Percentiles rank a stretch among this genome's conserved stretches.
phyloP scores from a whole-genome alignment of 495 filamentous ascomycete genomes.

The Penicillium arizonense region DNA sequence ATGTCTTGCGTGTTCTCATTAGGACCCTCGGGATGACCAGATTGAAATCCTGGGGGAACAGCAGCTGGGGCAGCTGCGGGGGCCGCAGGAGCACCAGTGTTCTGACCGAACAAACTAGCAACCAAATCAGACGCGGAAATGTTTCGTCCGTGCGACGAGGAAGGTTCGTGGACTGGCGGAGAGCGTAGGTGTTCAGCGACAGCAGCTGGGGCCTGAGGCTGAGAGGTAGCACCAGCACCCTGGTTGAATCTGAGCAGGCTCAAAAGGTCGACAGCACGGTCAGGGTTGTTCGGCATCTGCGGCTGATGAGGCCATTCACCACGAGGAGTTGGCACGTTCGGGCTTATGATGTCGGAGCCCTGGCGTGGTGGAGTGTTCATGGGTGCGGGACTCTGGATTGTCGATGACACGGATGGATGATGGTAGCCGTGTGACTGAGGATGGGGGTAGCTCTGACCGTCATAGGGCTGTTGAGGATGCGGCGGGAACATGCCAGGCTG shows the following conservation, averaged over 20 bases:
- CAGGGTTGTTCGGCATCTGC: conserved; percentile 35
- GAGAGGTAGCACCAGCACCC: conserved; percentile 27
- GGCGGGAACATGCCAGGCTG: conserved; percentile 33
- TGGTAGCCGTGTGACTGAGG: conserved; percentile 40
- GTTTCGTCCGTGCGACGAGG: conserved; percentile 48
- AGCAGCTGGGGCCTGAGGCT: conserved; percentile 29
- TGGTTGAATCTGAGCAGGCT: conserved; percentile 86
- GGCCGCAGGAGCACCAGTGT: conserved; percentile 27
- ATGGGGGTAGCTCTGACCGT: conserved; percentile 38
- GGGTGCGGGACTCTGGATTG: conserved; percentile 43
- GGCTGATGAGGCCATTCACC: conserved; percentile 30
- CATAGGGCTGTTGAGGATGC: conserved; percentile 35
- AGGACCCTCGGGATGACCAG: conserved; percentile 29
- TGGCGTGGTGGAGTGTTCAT: conserved; percentile 44
- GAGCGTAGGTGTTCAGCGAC: conserved; percentile 34
- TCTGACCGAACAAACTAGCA: conserved; percentile 54
- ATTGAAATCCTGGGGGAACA: conserved; percentile 13
- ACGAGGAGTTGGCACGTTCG: conserved; percentile 42
- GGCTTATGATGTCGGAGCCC: conserved; percentile 50
- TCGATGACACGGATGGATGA: conserved; percentile 47
- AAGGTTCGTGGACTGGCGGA: conserved; percentile 35
- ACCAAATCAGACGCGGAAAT: conserved; percentile 64
- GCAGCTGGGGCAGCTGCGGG: conserved; percentile 5
- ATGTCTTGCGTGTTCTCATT: conserved; percentile 61
- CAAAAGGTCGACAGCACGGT: conserved; percentile 70